Evolutionary conservation across 148 eudicot species (phyloP), one percentile per base, ranked within the genome.

Genomic region (Beta vulgaris): DNA sequence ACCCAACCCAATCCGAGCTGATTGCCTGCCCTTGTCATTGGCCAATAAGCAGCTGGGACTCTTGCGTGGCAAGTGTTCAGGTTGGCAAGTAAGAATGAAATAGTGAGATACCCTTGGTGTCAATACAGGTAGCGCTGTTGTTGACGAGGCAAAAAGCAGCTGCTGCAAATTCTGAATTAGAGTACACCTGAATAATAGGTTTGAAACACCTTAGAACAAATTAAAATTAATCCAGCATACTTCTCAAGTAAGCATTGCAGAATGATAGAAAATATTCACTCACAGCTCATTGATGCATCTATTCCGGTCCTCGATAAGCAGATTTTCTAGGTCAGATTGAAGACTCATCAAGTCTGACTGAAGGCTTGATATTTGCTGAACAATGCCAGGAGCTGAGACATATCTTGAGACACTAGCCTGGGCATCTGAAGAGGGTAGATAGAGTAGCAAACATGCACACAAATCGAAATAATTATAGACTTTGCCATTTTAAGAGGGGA

Each of bases 241-340:
- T 54, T 36, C 40, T 61, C 21, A 57, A 29, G 25, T 29, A 71
- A 28, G n/a, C 6, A 34, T 8, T 46, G 40, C 15, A 44, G 10
- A 21, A 15, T 43, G 64, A 40, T 54, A 61, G 36, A 14, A 73
- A 64, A 63, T 11, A 34, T 66, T 31, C 74, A 89, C 99, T 89
- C 83, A 92, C 99, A 92, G 81, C 58, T 92, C 96, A 82, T 92
- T 95, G 80, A 95, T 92, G 83, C 99, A 92, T 88, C 92, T 89
- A 64, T 82, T 87, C 81, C 99, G 86, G 81, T 95, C 99, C 80
- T 81, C 92, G 29, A 93, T 90, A 77, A 95, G 97, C 80, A 93
- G 74, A 84, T 88, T 85, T 81, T 95, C 99, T 16, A 95, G 82
- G 87, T 95, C 99, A 69, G 93, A 92, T 79, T 92, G 97, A 79